Base-by-base conservation (phyloP, 306 rosid species). In the Fagus crenata region DNA sequence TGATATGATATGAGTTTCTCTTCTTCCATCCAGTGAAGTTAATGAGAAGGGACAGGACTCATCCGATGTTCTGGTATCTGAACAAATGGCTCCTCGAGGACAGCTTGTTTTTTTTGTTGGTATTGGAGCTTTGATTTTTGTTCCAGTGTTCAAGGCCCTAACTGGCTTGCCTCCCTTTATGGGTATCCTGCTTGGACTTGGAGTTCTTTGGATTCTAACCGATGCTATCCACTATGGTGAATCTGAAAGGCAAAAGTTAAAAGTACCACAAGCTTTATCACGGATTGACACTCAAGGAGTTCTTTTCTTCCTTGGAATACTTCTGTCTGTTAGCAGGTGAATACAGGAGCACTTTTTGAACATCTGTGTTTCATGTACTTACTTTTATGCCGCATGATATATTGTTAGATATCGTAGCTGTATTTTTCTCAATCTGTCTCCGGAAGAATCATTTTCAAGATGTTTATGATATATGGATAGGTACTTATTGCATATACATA, bases 191-290 rank as follows among this genome's bases (percentile, higher is more conserved):
- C 90, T 95, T 68, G 98, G 97, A 78, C 96, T 95, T 11, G 96
- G 98, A 15, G 91, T 95, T 82, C 97, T 95, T 76, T 95, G 98
- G 98, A 84, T 95, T 84, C 88, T 95, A 49, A 95, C 97, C 12
- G 98, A 95, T 84, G 97, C 98, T n/a, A 95, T 95, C 77, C 98
- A 95, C 82, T 90, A 78, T 56, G 98, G 98, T 18, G 97, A 92
- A 88, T 89, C 98, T 32, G 97, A 92, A 88, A 82, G 97, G 75
- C 92, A 95, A 84, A 90, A 56, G 89, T 88, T 95, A 72, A 92
- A 92, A 85, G 97, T 95, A 46, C 98, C 98, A 35, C 97, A 92
- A 63, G 98, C 98, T 77, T 86, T 92, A 55, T 95, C 98, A 67
- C 86, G 96, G 78, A 95, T 95, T 69, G 98, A 95, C 82, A 90